Evolutionary conservation across 441 rosid species (phyloP).

Genomic region (Syzygium malaccense): DNA sequence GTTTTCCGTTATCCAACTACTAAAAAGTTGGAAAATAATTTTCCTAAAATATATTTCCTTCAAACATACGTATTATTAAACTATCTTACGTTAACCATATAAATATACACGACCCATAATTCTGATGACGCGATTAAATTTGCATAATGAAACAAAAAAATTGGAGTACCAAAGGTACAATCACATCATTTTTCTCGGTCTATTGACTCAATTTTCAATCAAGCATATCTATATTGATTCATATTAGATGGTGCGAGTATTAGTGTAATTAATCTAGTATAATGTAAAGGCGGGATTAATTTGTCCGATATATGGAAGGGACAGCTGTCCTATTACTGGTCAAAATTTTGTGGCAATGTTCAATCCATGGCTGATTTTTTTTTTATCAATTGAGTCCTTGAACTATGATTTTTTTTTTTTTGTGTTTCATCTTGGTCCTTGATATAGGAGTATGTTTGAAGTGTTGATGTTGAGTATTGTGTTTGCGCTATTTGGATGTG

Average conservation of each 20-base stretch:
- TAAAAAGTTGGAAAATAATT: no score
- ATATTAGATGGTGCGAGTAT: background rate
- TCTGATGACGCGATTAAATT: background rate
- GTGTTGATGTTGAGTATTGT: fast-evolving
- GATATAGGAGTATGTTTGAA: background rate
- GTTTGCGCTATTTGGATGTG: background rate
- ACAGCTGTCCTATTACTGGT: background rate
- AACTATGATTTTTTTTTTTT: background rate
- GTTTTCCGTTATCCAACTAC: no score
- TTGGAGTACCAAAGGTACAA: background rate
- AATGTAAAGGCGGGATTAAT: background rate
- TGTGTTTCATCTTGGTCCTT: background rate
- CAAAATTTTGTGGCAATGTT: background rate
- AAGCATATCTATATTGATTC: background rate
- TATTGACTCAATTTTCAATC: background rate
- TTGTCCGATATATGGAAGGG: background rate
- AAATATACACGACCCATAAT: fast-evolving
- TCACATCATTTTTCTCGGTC: background rate
- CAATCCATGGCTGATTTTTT: background rate
- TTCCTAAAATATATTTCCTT: no score
- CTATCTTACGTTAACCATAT: fast-evolving
- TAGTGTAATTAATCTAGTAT: background rate
- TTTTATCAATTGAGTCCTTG: background rate
- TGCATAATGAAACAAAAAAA: background rate
- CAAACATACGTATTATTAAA: background rate